Percentiles rank a stretch among this genome's conserved stretches.
phyloP scores from a whole-genome alignment of 306 rosid species.

The Lathyrus oleraceus region DNA sequence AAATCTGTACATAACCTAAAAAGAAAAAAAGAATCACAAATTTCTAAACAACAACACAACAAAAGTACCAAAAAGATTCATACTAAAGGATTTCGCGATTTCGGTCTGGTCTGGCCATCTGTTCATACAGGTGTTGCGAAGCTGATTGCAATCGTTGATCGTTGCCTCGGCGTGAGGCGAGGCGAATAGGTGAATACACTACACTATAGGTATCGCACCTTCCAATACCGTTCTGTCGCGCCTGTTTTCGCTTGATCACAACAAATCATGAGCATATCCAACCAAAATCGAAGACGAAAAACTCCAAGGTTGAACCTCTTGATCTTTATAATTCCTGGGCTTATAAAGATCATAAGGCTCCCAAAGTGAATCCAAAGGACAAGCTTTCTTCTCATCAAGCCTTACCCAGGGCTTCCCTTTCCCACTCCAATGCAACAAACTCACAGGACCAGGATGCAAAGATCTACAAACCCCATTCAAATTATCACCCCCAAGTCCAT shows the following conservation, averaged over 20 bases:
- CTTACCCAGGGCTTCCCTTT: slow-evolving; percentile 98
- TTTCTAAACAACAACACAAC: slow-evolving; percentile 26
- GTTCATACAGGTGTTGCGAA: too few relatives aligned
- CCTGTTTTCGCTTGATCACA: neutral
- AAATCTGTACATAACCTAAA: slow-evolving; percentile 60
- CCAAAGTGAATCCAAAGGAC: slow-evolving; percentile 81
- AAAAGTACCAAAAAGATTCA: slow-evolving; percentile 35
- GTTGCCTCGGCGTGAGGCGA: too few relatives aligned
- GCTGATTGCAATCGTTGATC: too few relatives aligned
- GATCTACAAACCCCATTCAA: slow-evolving; percentile 78
- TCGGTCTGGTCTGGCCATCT: too few relatives aligned
- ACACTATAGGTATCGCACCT: too few relatives aligned
- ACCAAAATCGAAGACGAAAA: slow-evolving; percentile 52
- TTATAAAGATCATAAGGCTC: slow-evolving; percentile 85
- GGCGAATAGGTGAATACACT: too few relatives aligned
- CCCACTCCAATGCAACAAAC: slow-evolving; percentile 93
- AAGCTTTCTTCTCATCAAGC: slow-evolving; percentile 66
- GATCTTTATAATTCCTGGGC: slow-evolving; percentile 5
- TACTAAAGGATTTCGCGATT: too few relatives aligned
- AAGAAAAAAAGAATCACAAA: slow-evolving; percentile 38
- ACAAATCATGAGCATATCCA: slow-evolving; percentile 55
- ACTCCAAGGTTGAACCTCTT: slow-evolving; percentile 33
- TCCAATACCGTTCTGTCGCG: too few relatives aligned
- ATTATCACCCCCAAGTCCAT: slow-evolving; percentile 93
- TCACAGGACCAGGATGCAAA: slow-evolving; percentile 91